Conservation (phyloP, 2,329 filamentous ascomycete genomes). For the Metarhizium humberi region DNA sequence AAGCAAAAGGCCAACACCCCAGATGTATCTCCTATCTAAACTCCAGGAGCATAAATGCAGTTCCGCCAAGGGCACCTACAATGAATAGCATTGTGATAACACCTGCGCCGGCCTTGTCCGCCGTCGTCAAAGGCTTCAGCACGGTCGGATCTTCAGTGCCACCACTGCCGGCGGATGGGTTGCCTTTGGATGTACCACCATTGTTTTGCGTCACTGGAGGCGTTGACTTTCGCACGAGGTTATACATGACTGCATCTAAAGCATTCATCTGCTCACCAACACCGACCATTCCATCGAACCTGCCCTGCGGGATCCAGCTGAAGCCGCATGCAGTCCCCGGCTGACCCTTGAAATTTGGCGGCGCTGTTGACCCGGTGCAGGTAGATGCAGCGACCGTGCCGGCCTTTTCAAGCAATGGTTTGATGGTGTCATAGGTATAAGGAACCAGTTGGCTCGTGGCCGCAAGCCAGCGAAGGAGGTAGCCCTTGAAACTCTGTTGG, state of each 20-base stretch:
- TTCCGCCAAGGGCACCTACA: constrained; percentile 39
- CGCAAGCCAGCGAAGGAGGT: constrained; percentile 58
- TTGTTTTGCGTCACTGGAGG: constrained; percentile 41
- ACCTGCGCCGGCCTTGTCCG: constrained; percentile 46
- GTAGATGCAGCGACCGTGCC: constrained; percentile 42
- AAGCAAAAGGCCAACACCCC: background rate
- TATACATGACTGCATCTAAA: constrained; percentile 53
- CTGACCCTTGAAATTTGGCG: constrained; percentile 37
- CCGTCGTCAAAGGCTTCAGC: constrained; percentile 30
- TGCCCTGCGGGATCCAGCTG: constrained; percentile 43
- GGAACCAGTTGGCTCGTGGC: constrained; percentile 45
- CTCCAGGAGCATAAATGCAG: constrained; percentile 36
- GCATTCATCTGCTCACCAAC: constrained; percentile 65
- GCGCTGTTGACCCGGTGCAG: constrained; percentile 37
- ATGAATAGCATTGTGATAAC: constrained; percentile 43
- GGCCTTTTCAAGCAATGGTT: constrained; percentile 39
- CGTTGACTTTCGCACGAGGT: constrained; percentile 35
- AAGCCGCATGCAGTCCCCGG: constrained; percentile 58
- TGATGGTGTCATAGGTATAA: constrained; percentile 38
- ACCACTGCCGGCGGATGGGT: constrained; percentile 25
- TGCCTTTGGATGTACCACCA: constrained; percentile 50
- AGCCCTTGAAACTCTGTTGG: constrained; percentile 69
- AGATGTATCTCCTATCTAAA: background rate
- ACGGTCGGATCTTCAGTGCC: constrained; percentile 17
- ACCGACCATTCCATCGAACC: constrained; percentile 50